These are phyloP conservation scores for Monosporascus sp. DNA, from an alignment of 2,329 filamentous ascomycete species.

Conservation along the genomic window DNA sequence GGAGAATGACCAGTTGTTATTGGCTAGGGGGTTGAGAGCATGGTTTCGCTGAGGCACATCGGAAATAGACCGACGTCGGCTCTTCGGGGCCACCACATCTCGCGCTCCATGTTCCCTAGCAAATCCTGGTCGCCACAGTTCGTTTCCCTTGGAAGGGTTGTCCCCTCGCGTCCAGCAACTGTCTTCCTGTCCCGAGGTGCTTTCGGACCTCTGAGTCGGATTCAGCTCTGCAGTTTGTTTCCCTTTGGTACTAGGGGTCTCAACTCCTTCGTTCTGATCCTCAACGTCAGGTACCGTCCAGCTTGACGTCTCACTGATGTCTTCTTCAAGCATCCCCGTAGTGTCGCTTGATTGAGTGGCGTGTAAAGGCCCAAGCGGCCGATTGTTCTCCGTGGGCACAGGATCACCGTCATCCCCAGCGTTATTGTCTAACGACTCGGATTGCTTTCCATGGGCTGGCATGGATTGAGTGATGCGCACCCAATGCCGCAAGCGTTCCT, in stretches of 20 bases:
- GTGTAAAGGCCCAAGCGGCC: not conserved
- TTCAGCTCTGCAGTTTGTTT: conserved; percentile 1
- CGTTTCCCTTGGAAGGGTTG: not conserved
- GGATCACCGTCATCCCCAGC: not conserved
- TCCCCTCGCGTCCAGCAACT: conserved; percentile 7
- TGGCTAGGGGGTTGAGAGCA: conserved; percentile 46
- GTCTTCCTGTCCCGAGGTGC: not conserved
- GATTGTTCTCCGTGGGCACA: not conserved
- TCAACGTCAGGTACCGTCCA: not conserved
- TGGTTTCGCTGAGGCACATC: conserved; percentile 46
- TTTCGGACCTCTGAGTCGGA: not conserved
- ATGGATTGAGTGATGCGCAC: conserved; percentile 45
- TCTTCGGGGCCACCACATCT: conserved; percentile 6
- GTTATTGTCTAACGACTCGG: not conserved
- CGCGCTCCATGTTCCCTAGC: conserved; percentile 3
- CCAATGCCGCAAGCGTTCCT: conserved; percentile 55
- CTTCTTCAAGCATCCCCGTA: not conserved
- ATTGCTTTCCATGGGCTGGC: conserved; percentile 4
- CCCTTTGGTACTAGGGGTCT: not conserved
- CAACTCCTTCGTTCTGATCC: not conserved
- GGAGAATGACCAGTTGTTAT: conserved; percentile 57
- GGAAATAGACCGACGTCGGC: conserved; percentile 48
- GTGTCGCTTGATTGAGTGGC: not conserved
- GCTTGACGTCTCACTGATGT: not conserved
- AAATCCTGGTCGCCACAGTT: not conserved